phyloP scores from a whole-genome alignment of 164 flowering plant genomes.

The Cinnamomum micranthum region DNA sequence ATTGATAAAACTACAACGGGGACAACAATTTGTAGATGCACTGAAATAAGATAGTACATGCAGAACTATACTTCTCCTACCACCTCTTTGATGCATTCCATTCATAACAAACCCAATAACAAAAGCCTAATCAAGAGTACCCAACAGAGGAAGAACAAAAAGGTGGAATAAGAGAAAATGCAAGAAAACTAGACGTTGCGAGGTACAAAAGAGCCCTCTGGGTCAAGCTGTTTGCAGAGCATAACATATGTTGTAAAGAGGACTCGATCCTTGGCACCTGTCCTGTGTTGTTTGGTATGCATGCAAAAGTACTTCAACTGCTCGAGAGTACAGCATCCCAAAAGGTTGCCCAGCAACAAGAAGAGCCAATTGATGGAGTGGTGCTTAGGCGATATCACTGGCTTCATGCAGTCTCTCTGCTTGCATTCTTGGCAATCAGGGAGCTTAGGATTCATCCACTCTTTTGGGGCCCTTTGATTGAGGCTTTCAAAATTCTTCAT shows the following conservation, averaged over 20 bases:
- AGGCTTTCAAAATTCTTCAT: constrained; percentile 13
- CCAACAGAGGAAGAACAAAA: not conserved
- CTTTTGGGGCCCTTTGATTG: constrained; percentile 53
- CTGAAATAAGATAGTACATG: too few species aligned
- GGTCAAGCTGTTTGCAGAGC: constrained; percentile 32
- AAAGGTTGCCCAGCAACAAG: constrained; percentile 36
- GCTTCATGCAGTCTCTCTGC: constrained; percentile 37
- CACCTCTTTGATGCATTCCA: too few species aligned
- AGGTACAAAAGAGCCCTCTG: constrained; percentile 17
- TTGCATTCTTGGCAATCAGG: constrained; percentile 40
- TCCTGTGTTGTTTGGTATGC: constrained; percentile 37
- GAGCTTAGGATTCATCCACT: constrained; percentile 44
- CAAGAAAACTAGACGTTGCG: not conserved
- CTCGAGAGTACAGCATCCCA: constrained; percentile 37
- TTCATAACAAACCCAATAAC: too few species aligned
- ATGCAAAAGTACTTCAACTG: constrained; percentile 45
- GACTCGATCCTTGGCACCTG: constrained; percentile 50
- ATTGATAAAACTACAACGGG: too few species aligned
- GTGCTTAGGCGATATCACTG: constrained; percentile 44
- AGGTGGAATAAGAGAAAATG: not conserved
- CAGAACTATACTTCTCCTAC: too few species aligned
- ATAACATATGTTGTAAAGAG: constrained; percentile 33
- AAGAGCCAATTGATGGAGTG: constrained; percentile 47
- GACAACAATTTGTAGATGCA: too few species aligned
- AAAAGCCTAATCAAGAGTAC: too few species aligned